phyloP scores from a whole-genome alignment of 495 filamentous ascomycete species.

The Penicillium malachiteum region DNA sequence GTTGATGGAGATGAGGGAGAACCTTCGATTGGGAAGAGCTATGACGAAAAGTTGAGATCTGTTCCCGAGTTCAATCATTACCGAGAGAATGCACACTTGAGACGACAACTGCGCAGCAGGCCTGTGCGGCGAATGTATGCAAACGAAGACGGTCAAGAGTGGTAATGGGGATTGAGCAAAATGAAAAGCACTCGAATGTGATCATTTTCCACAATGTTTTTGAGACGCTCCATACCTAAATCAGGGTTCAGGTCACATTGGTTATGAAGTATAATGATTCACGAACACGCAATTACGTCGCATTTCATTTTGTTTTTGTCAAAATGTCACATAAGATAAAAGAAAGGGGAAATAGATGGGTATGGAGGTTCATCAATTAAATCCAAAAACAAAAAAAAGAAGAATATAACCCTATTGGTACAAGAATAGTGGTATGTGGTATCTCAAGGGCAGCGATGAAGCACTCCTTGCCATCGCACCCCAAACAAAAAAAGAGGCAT shows the following conservation, averaged over 20 bases:
- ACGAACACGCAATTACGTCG: slow-evolving; percentile 6
- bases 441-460: slow-evolving; percentile 25
- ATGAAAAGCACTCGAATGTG: too few relatives aligned
- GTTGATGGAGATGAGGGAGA: slow-evolving; percentile 63
- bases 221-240: too few relatives aligned
- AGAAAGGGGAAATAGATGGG: not conserved
- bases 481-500: slow-evolving; percentile 15
- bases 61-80: slow-evolving; percentile 31
- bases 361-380: slow-evolving; percentile 22
- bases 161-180: slow-evolving; percentile 8
- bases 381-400: slow-evolving; percentile 7
- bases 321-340: not conserved
- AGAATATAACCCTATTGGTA: slow-evolving; percentile 23
- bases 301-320: not conserved
- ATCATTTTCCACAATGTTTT: too few relatives aligned
- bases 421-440: slow-evolving; percentile 27
- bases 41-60: slow-evolving; percentile 53
- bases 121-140: slow-evolving; percentile 20
- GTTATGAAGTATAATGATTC: slow-evolving; percentile 1
- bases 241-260: too few relatives aligned
- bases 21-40: slow-evolving; percentile 56
- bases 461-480: slow-evolving; percentile 21
- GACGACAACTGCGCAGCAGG: slow-evolving; percentile 25
- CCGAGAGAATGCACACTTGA: slow-evolving; percentile 19
- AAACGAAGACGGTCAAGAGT: slow-evolving; percentile 12